These are phyloP conservation scores for Xylaria arbuscula DNA, from an alignment of 2,329 filamentous ascomycete species.

Conservation along the genomic window DNA sequence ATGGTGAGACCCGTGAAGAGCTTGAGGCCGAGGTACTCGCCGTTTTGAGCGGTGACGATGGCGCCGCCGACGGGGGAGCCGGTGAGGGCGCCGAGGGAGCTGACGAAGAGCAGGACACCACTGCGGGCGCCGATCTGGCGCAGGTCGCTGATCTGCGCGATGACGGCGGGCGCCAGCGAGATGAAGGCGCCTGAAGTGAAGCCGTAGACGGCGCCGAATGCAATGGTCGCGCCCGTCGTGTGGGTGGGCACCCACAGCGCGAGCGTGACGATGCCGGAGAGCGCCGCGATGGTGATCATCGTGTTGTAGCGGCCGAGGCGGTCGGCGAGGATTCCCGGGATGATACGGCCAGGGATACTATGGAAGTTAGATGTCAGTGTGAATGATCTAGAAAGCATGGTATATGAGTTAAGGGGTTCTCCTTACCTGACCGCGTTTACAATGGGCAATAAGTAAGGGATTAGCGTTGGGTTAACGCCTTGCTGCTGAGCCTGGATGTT, in stretches of 20 bases:
- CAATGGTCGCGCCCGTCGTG: conserved; percentile 61
- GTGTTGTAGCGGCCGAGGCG: conserved; percentile 55
- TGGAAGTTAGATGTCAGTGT: conserved; percentile 5
- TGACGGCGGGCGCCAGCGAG: conserved; percentile 68
- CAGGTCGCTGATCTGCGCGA: conserved; percentile 78
- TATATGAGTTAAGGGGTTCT: neutral
- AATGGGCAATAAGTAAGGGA: conserved; percentile 38
- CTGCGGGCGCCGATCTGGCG: conserved; percentile 75
- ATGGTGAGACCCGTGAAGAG: conserved; percentile 71
- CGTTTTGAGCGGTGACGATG: conserved; percentile 55
- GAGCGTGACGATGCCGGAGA: conserved; percentile 35
- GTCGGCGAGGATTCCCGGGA: conserved; percentile 61
- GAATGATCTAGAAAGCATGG: neutral
- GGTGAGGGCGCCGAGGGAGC: conserved; percentile 72
- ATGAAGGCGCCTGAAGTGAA: conserved; percentile 74
- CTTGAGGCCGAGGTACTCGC: conserved; percentile 69
- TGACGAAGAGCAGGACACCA: conserved; percentile 71
- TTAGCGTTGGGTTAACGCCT: conserved; percentile 29
- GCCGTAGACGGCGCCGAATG: conserved; percentile 72
- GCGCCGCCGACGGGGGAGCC: conserved; percentile 75
- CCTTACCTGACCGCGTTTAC: conserved; percentile 39
- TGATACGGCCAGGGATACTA: conserved; percentile 58
- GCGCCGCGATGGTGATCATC: conserved; percentile 41
- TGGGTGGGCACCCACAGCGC: conserved; percentile 32
- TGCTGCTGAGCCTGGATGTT: conserved; percentile 37